Evolutionary conservation across 169 alveolate species (phyloP), one percentile per base, ranked within the genome.

Genomic region (Plasmodium adleri): DNA sequence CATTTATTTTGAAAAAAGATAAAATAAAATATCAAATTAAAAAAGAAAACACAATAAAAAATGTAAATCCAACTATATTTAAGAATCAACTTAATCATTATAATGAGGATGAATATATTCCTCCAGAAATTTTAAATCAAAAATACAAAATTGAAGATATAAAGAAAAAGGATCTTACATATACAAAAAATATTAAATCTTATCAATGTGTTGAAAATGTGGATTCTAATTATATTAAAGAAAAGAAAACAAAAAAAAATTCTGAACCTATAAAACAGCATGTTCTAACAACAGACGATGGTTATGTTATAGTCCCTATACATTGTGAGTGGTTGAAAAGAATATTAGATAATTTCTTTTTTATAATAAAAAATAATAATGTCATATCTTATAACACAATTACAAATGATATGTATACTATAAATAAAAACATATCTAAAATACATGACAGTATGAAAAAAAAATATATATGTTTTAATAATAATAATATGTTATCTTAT

Each of bases 241-340:
- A 72, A 10, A 32, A 28, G 0, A 20, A 20, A 20, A 56, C 13
- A 20, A 76, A 49, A 28, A 17, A 49, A 7, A 8, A 64, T 59
- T 4, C 32, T 1, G 2, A 26, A 15, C 22, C 22, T n/a, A 26
- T 45, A 20, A 24, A 20, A 10, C 17, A 2, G 4, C 58, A 47
- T 43, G 59, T 72, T 58, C 15, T 85, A 20, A 66, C 64, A 52
- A 85, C 87, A 12, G 39, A 85, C 15, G 86, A 85, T 52, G 91
- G 91, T 8, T 85, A 85, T 72, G 91, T 85, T n/a, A 85, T 85
- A 59, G 62, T 85, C 22, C 91, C 91, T 8, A 52, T 85, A 13
- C 12, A n/a, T 20, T 85, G 91, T 71, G 85, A 68, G 5, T 85
- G 91, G 91, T 2, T 85, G 1, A 85, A 66, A 49, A 68, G 20